Evolutionary conservation across 352 stramenopile genomes (phyloP).

Genomic region (Globisporangium ultimum): DNA sequence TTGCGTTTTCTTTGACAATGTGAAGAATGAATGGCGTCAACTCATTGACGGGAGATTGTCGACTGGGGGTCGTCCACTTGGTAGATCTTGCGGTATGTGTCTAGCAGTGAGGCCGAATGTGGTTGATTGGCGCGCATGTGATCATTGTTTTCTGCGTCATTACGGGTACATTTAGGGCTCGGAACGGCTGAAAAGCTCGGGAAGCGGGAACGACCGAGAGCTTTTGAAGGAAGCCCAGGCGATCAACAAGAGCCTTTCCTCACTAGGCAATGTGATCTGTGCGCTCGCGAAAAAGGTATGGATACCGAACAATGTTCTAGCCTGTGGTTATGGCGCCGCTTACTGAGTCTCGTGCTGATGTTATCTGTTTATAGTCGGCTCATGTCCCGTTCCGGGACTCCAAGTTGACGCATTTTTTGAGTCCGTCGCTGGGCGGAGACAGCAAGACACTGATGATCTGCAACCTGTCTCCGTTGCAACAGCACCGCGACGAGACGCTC

Average conservation of each 20-base stretch:
- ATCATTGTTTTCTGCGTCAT: not conserved
- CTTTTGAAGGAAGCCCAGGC: constrained; percentile 79
- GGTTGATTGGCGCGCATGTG: not conserved
- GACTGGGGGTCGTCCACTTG: constrained; percentile 70
- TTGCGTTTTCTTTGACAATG: no score
- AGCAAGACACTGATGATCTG: constrained; percentile 92
- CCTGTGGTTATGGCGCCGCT: no score
- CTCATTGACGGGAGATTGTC: constrained; percentile 44
- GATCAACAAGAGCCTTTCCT: constrained; percentile 88
- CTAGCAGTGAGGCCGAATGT: not conserved
- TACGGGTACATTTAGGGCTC: constrained; percentile 43
- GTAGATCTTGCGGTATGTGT: constrained; percentile 74
- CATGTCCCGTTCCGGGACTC: constrained; percentile 89
- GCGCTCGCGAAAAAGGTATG: constrained; percentile 77
- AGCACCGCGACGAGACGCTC: constrained; percentile 80
- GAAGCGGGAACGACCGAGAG: constrained; percentile 69
- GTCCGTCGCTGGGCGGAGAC: constrained; percentile 78
- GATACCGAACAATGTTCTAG: no score
- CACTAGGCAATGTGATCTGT: constrained; percentile 81
- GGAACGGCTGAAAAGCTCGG: constrained; percentile 77
- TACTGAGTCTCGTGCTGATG: not conserved
- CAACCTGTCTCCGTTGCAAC: constrained; percentile 74
- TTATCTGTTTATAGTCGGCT: constrained; percentile 27
- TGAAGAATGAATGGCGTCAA: constrained; percentile 63
- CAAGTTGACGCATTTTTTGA: constrained; percentile 87